Conservation (phyloP, 768 basidiomycete species). For the Dacryopinax spathularia region DNA sequence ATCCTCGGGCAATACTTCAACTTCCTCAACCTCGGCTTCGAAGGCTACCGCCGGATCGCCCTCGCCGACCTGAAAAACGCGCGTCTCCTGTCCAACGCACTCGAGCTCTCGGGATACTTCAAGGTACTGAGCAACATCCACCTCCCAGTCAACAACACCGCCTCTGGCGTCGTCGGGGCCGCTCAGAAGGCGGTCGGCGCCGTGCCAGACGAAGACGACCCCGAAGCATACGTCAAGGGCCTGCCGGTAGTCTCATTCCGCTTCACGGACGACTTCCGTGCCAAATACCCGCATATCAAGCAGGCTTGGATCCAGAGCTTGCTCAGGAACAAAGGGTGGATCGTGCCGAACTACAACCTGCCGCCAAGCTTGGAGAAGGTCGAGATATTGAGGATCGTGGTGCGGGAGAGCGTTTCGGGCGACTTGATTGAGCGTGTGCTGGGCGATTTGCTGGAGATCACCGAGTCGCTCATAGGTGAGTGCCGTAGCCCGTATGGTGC, state of each 20-base stretch:
- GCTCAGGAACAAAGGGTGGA: conserved; percentile 43
- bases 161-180: conserved; percentile 14
- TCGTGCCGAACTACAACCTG: conserved; percentile 45
- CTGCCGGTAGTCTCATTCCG: conserved; percentile 41
- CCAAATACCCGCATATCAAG: conserved; percentile 40
- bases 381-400: conserved; percentile 47
- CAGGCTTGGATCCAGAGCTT: conserved; percentile 42
- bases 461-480: conserved; percentile 40
- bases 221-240: conserved; percentile 34
- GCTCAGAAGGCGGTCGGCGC: conserved; percentile 25
- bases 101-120: conserved; percentile 43
- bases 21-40: conserved; percentile 44
- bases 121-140: conserved; percentile 42
- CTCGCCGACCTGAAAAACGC: conserved; percentile 44
- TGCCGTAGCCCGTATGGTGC: conserved; percentile 2
- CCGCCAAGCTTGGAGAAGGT: conserved; percentile 37
- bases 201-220: conserved; percentile 24
- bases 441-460: conserved; percentile 52
- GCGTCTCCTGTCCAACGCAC: conserved; percentile 46
- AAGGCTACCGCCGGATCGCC: conserved; percentile 37
- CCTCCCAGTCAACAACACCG: conserved; percentile 20
- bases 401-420: conserved; percentile 14
- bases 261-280: conserved; percentile 40
- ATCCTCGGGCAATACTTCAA: conserved; percentile 46
- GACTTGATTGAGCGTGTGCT: conserved; percentile 37